Evolutionary conservation across 768 basidiomycete genomes (phyloP).

Genomic region (Rhodotorula diobovata): DNA sequence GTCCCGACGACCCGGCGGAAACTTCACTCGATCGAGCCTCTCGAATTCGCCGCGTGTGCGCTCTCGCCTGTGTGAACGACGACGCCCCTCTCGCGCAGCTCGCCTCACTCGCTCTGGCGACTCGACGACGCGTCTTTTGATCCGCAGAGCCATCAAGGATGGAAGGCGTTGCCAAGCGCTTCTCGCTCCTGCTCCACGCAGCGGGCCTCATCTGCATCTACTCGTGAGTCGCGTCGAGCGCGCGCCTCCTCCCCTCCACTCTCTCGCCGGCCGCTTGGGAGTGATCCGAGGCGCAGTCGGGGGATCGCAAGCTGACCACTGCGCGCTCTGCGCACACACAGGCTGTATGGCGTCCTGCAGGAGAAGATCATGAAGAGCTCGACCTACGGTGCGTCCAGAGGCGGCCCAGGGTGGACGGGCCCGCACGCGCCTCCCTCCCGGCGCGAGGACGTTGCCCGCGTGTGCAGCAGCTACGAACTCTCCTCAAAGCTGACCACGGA

Average conservation of each 20-base stretch:
- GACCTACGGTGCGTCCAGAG: conserved; percentile 30
- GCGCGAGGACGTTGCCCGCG: neutral
- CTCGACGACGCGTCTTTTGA: neutral
- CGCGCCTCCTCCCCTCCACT: neutral
- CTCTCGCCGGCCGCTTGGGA: too few species aligned
- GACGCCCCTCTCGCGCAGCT: too few species aligned
- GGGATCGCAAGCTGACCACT: neutral
- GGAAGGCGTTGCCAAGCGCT: neutral
- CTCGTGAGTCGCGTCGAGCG: conserved; percentile 6
- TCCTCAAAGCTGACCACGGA: neutral
- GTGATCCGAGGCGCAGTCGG: too few species aligned
- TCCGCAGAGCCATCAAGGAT: neutral
- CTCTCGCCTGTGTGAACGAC: too few species aligned
- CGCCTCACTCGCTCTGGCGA: too few species aligned
- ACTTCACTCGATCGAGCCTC: too few species aligned
- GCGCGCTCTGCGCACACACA: too few species aligned
- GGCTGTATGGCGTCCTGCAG: conserved; percentile 35
- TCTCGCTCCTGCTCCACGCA: conserved; percentile 29
- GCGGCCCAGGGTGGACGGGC: too few species aligned
- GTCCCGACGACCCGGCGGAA: too few species aligned
- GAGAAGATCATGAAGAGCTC: conserved; percentile 43
- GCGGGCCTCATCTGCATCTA: conserved; percentile 35
- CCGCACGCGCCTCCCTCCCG: neutral
- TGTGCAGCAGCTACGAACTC: too few species aligned
- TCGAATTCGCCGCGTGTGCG: too few species aligned